Conservation (phyloP, 1,284 basidiomycete genomes). For the Cystodermella granulosa region DNA sequence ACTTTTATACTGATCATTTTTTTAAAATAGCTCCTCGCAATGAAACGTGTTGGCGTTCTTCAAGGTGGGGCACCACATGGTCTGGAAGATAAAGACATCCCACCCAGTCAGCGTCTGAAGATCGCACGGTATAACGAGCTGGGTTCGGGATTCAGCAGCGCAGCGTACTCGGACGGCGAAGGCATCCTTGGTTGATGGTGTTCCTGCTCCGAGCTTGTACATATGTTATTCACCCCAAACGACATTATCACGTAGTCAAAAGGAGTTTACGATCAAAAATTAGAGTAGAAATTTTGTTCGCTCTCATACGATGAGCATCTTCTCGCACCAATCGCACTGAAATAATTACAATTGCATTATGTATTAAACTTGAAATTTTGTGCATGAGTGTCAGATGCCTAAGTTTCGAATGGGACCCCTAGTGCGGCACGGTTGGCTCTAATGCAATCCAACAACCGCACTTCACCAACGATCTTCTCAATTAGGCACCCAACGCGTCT, state of each 20-base stretch:
- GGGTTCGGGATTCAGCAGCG: slow-evolving; percentile 47
- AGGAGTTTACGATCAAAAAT: neutral
- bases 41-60: slow-evolving; percentile 87
- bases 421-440: no score
- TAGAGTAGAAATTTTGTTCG: no score
- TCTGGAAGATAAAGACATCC: slow-evolving; percentile 55
- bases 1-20: slow-evolving; percentile 5
- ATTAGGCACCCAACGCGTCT: no score
- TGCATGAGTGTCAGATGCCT: no score
- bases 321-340: no score
- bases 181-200: slow-evolving; percentile 29
- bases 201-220: neutral
- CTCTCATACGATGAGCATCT: no score
- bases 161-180: slow-evolving; percentile 43
- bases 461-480: no score
- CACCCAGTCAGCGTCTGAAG: slow-evolving; percentile 65
- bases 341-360: no score
- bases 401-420: no score
- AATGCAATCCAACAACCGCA: no score
- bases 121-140: slow-evolving; percentile 64
- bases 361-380: no score
- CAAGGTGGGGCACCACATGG: slow-evolving; percentile 66
- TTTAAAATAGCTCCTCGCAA: slow-evolving; percentile 56
- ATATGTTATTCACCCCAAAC: neutral
- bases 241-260: neutral